Conservation (phyloP, 208 protist species). For the Trypanosoma scelopori region DNA sequence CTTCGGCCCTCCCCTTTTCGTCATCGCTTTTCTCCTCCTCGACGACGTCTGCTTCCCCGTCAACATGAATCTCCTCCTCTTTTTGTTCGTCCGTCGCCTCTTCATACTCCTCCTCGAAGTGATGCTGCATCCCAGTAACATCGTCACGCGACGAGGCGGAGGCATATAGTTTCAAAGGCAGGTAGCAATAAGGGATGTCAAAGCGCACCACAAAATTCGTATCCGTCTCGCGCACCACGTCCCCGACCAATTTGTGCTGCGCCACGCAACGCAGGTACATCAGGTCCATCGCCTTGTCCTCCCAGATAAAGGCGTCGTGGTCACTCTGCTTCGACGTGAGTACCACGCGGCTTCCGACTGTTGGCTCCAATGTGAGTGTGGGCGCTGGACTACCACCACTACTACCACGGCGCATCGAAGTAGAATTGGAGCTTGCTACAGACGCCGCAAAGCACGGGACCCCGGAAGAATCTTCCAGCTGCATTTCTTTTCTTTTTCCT, state of each 20-base stretch:
- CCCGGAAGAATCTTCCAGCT: background rate
- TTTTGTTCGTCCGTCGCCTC: background rate
- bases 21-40: background rate
- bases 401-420: constrained; percentile 2
- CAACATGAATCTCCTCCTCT: background rate
- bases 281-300: constrained; percentile 21
- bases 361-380: constrained; percentile 7
- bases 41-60: too few species aligned
- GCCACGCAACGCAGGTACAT: constrained; percentile 4
- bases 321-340: constrained; percentile 10
- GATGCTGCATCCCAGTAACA: background rate
- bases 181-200: constrained; percentile 10
- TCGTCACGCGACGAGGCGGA: background rate
- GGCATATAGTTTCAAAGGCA: constrained; percentile 2
- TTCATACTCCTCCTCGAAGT: background rate
- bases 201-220: constrained; percentile 16
- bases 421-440: background rate
- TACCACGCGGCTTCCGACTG: constrained; percentile 20
- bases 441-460: background rate
- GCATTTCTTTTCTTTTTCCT: background rate
- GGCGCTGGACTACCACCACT: background rate
- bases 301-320: constrained; percentile 17
- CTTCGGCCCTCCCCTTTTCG: background rate
- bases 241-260: constrained; percentile 15
- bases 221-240: constrained; percentile 20